Evolutionary conservation across 441 rosid genomes (phyloP).

Genomic region (Adansonia grandidieri): DNA sequence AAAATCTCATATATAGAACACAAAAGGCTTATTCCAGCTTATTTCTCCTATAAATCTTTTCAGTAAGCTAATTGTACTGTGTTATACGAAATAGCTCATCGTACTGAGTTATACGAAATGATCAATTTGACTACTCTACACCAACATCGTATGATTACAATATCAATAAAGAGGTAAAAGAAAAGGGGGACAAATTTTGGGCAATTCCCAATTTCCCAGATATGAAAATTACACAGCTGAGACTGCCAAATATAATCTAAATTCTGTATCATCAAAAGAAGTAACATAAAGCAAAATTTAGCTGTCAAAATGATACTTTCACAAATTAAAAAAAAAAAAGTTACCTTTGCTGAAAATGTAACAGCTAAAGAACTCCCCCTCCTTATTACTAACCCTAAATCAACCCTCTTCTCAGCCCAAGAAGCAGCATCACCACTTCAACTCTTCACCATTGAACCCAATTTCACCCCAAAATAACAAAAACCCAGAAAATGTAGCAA

Average conservation of each 20-base stretch:
- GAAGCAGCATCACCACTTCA: slow-evolving; percentile 34
- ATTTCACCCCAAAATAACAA: slow-evolving; percentile 15
- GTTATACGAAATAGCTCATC: background rate
- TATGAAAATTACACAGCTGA: slow-evolving; percentile 18
- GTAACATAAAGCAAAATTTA: background rate
- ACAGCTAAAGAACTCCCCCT: slow-evolving; percentile 43
- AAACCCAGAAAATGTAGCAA: slow-evolving; percentile 17
- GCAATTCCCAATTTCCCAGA: slow-evolving; percentile 26
- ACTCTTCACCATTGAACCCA: slow-evolving; percentile 27
- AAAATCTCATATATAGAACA: slow-evolving; percentile 14
- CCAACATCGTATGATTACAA: background rate
- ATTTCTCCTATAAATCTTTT: background rate
- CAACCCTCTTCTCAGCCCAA: slow-evolving; percentile 26
- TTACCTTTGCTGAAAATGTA: slow-evolving; percentile 44
- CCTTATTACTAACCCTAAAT: slow-evolving; percentile 33
- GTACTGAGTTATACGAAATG: background rate
- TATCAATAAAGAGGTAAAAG: background rate
- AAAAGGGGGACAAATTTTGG: slow-evolving; percentile 12
- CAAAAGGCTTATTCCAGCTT: slow-evolving; percentile 17
- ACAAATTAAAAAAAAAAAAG: slow-evolving; percentile 10
- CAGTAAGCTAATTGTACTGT: slow-evolving; percentile 3
- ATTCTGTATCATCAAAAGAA: slow-evolving; percentile 13
- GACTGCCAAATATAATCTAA: slow-evolving; percentile 4
- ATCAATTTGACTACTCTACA: slow-evolving; percentile 1
- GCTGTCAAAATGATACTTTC: slow-evolving; percentile 17